These are phyloP conservation scores for Dendrobium chrysotoxum DNA, from an alignment of 106 monocot genomes.

Conservation along the genomic window DNA sequence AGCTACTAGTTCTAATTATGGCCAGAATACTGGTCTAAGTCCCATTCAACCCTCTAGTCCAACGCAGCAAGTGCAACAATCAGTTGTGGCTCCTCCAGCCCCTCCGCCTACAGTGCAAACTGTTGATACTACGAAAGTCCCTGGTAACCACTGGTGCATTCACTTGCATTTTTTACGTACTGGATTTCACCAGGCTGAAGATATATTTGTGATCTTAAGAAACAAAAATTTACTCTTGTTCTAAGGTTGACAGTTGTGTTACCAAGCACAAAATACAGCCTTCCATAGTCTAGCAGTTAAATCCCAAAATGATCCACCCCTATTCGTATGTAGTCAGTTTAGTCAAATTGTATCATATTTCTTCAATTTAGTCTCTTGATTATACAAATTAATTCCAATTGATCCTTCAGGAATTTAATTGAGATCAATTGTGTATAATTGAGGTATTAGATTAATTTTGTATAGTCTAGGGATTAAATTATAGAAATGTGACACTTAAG, in stretches of 20 bases:
- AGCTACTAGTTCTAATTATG: constrained; percentile 25
- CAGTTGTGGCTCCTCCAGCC: constrained; percentile 34
- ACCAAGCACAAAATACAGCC: neutral
- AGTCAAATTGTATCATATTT: too few relatives aligned
- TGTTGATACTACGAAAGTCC: constrained; percentile 85
- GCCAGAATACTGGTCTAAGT: constrained; percentile 29
- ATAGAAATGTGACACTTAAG: too few relatives aligned
- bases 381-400: too few relatives aligned
- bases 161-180: neutral
- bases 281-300: too few relatives aligned
- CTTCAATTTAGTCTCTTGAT: too few relatives aligned
- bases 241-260: neutral
- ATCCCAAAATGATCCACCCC: too few relatives aligned
- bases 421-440: too few relatives aligned
- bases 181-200: neutral
- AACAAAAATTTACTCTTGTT: neutral
- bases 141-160: constrained; percentile 39
- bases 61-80: constrained; percentile 35
- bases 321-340: too few relatives aligned
- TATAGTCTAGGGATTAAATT: too few relatives aligned
- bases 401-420: too few relatives aligned
- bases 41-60: constrained; percentile 64
- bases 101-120: constrained; percentile 88
- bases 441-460: too few relatives aligned
- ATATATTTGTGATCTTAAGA: neutral